phyloP scores from a whole-genome alignment of 768 basidiomycete genomes.

The Podaxis sp. region DNA sequence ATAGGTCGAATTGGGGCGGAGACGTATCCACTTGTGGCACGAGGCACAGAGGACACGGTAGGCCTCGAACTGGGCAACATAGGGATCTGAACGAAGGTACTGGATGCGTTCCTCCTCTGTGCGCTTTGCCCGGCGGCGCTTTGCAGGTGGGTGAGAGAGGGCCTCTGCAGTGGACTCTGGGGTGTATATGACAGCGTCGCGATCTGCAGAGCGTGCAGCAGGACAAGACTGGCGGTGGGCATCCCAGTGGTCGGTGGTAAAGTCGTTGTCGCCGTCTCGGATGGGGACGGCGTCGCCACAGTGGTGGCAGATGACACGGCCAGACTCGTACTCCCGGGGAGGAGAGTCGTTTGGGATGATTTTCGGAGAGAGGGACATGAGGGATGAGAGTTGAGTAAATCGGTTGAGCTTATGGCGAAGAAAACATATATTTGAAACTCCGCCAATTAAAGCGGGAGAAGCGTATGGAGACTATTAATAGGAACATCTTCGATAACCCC shows the following conservation, averaged over 20 bases:
- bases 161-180: constrained; percentile 40
- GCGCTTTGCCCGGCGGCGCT: constrained; percentile 71
- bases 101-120: constrained; percentile 77
- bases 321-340: constrained; percentile 56
- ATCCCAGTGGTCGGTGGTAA: constrained; percentile 70
- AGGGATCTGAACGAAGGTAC: constrained; percentile 67
- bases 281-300: constrained; percentile 65
- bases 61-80: constrained; percentile 78
- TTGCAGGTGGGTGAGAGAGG: constrained; percentile 48
- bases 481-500: constrained; percentile 42
- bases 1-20: constrained; percentile 84
- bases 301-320: constrained; percentile 62
- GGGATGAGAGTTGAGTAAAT: neutral
- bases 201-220: neutral
- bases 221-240: constrained; percentile 44
- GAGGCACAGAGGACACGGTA: constrained; percentile 77
- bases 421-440: constrained; percentile 17
- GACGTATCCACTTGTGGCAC: constrained; percentile 83
- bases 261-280: constrained; percentile 63
- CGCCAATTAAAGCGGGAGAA: constrained; percentile 14
- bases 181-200: constrained; percentile 35
- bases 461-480: constrained; percentile 32
- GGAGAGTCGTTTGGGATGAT: constrained; percentile 10
- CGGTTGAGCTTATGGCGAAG: constrained; percentile 8
- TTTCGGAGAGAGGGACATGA: constrained; percentile 11